These are phyloP conservation scores for Saccharomycopsis sp. DNA, from an alignment of 805 yeast genomes.

Conservation along the genomic window DNA sequence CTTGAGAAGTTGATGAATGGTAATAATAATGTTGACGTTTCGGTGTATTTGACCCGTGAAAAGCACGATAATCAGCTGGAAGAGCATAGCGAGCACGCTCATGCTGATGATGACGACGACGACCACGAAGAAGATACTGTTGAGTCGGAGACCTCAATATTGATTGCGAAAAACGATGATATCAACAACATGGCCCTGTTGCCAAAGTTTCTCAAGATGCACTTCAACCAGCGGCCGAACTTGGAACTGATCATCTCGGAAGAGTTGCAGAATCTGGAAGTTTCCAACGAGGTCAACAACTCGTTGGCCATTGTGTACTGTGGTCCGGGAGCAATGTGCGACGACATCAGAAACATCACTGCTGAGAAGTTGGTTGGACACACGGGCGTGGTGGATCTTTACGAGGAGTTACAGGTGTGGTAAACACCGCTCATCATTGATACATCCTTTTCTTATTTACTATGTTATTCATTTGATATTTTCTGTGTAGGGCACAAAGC, in stretches of 20 bases:
- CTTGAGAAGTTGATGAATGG: neutral
- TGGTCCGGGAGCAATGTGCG: constrained; percentile 14
- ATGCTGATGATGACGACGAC: neutral
- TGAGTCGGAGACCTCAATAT: neutral
- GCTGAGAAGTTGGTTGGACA: neutral
- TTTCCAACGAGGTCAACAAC: neutral
- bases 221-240: neutral
- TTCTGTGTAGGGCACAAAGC: no score
- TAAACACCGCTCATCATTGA: no score
- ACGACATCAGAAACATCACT: constrained; percentile 4
- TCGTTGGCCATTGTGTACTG: constrained; percentile 13
- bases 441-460: no score
- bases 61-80: neutral
- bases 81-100: neutral
- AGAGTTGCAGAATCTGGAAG: neutral
- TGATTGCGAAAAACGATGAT: neutral
- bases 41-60: constrained; percentile 13
- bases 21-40: neutral
- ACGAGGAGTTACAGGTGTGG: constrained; percentile 16
- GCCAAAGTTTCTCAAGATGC: no score
- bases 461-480: no score
- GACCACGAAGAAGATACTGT: neutral
- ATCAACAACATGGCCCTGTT: neutral
- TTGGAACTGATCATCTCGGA: constrained; percentile 1
- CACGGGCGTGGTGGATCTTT: constrained; percentile 8